phyloP scores from a whole-genome alignment of 164 flowering plant genomes.

The Cinnamomum micranthum region DNA sequence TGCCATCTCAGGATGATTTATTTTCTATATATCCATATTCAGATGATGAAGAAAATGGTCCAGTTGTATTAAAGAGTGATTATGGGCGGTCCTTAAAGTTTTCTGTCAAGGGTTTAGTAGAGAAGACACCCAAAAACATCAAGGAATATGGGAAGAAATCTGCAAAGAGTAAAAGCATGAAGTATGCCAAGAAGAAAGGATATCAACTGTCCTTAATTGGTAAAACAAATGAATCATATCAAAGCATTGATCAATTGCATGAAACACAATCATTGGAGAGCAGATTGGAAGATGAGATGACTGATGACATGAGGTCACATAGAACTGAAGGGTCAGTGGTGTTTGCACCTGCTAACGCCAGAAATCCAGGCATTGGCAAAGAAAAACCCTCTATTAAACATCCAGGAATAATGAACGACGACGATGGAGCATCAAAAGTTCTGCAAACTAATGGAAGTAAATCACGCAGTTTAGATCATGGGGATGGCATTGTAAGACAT shows the following conservation, averaged over 20 bases:
- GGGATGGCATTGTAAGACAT: constrained; percentile 41
- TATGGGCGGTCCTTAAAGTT: constrained; percentile 66
- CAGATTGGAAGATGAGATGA: constrained; percentile 36
- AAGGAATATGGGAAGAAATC: constrained; percentile 70
- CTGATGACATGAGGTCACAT: constrained; percentile 32
- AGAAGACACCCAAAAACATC: constrained; percentile 57
- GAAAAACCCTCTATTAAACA: constrained; percentile 49
- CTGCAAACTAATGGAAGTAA: constrained; percentile 42
- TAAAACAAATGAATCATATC: constrained; percentile 25
- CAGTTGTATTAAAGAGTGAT: constrained; percentile 46
- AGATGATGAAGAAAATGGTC: constrained; percentile 85
- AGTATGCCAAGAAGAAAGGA: constrained; percentile 54
- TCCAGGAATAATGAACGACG: constrained; percentile 38
- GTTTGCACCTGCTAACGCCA: constrained; percentile 36
- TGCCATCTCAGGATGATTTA: constrained; percentile 87
- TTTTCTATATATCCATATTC: constrained; percentile 84
- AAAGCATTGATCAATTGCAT: constrained; percentile 31
- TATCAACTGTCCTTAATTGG: constrained; percentile 23
- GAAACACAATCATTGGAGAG: constrained; percentile 33
- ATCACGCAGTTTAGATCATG: constrained; percentile 30
- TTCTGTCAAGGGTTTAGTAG: constrained; percentile 65
- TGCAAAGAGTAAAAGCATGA: constrained; percentile 34
- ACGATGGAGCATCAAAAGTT: constrained; percentile 35
- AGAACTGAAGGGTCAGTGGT: constrained; percentile 29
- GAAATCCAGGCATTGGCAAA: constrained; percentile 29